Percentiles rank a stretch among this genome's conserved stretches.
phyloP scores from a whole-genome alignment of 345 rosid species.

The Gossypium anomalum region DNA sequence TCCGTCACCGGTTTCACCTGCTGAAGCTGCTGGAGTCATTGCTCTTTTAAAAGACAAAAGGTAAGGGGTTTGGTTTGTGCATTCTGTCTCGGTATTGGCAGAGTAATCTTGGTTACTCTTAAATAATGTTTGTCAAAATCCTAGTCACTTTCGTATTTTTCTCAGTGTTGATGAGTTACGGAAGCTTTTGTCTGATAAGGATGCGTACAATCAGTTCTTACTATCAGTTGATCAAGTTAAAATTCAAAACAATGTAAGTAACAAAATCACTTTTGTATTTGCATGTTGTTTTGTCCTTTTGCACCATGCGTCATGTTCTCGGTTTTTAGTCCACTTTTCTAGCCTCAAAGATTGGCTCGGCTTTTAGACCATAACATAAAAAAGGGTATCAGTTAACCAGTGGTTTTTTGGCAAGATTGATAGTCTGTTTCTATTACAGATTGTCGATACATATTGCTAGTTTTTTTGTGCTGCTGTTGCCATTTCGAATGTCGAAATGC shows the following conservation, averaged over 20 bases:
- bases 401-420: not conserved
- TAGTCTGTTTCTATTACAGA: not conserved
- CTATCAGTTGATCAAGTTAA: constrained; percentile 84
- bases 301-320: not conserved
- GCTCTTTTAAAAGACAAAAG: constrained; percentile 64
- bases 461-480: not conserved
- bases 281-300: not conserved
- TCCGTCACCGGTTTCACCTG: constrained; percentile 58
- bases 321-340: not conserved
- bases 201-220: constrained; percentile 71
- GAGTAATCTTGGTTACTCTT: not conserved
- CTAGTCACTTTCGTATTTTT: constrained; percentile 23
- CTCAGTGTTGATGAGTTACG: constrained; percentile 78
- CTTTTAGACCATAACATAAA: constrained; percentile 4
- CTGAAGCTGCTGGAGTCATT: constrained; percentile 70
- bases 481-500: not conserved
- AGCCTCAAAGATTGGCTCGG: not conserved
- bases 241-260: constrained; percentile 77
- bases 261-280: not conserved
- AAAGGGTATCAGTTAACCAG: not conserved
- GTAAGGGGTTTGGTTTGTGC: constrained; percentile 27
- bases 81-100: not conserved
- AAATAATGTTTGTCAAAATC: not conserved
- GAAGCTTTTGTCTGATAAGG: constrained; percentile 80
- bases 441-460: not conserved